phyloP scores from a whole-genome alignment of 306 rosid species.

The Prunus fruticosa region DNA sequence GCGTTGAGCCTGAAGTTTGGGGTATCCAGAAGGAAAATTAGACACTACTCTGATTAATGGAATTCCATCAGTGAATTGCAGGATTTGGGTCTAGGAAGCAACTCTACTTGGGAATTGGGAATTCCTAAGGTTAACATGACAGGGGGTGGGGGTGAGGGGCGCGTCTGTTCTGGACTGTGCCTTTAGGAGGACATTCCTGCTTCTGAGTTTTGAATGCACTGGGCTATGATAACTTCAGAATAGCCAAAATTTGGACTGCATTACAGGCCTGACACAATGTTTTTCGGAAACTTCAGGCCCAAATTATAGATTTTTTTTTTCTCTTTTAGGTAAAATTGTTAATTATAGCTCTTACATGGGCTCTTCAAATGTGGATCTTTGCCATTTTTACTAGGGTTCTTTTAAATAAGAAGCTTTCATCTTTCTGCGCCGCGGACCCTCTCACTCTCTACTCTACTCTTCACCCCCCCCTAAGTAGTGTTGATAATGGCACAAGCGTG shows the following conservation, averaged over 20 bases:
- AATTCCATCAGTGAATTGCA: neutral
- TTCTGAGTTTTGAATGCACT: neutral
- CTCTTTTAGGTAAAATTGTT: slow-evolving; percentile 3
- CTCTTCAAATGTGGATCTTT: neutral
- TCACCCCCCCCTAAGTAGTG: neutral
- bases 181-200: neutral
- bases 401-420: neutral
- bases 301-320: neutral
- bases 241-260: neutral
- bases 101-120: neutral
- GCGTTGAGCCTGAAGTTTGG: neutral
- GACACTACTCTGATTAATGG: neutral
- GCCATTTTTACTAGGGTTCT: neutral
- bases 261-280: neutral
- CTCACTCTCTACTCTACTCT: neutral
- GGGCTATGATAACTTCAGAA: neutral
- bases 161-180: neutral
- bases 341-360: neutral
- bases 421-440: neutral
- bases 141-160: neutral
- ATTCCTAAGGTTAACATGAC: neutral
- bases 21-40: neutral
- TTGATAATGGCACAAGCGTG: neutral
- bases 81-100: neutral
- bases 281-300: neutral